Percentiles rank a stretch among this genome's conserved stretches.
These are phyloP conservation scores for Nematodospora valgi DNA, from an alignment of 805 yeast species.

Conservation along the genomic window DNA sequence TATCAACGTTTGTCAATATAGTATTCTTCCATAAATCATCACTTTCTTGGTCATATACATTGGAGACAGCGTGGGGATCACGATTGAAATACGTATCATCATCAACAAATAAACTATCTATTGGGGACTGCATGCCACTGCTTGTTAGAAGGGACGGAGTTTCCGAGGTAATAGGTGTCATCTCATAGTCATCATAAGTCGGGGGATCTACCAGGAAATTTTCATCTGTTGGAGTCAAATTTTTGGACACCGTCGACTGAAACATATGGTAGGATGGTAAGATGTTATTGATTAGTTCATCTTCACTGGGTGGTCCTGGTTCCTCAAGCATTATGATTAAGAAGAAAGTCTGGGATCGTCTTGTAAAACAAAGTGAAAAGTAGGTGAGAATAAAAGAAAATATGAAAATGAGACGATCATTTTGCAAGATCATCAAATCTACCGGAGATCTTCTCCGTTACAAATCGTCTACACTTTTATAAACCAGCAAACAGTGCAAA, in stretches of 20 bases:
- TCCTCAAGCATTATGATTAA: too few species aligned
- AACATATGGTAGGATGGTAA: conserved; percentile 45
- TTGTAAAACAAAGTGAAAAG: too few species aligned
- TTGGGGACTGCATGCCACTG: conserved; percentile 13
- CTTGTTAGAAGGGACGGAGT: conserved; percentile 9
- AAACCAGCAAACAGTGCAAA: too few species aligned
- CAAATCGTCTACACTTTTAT: too few species aligned
- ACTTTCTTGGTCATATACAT: conserved; percentile 18
- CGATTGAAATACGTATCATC: conserved; percentile 4
- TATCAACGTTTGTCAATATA: conserved; percentile 40
- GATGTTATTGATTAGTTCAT: conserved; percentile 27
- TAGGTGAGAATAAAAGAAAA: too few species aligned
- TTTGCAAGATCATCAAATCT: too few species aligned
- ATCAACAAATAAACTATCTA: conserved; percentile 11
- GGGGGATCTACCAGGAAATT: conserved; percentile 41
- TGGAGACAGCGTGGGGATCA: conserved; percentile 6
- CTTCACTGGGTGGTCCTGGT: conserved; percentile 14
- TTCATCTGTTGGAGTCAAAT: conserved; percentile 34
- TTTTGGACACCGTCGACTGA: conserved; percentile 38
- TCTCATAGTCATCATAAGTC: conserved; percentile 20
- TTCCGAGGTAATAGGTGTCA: conserved; percentile 19
- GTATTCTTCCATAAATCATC: conserved; percentile 39
- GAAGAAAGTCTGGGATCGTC: too few species aligned
- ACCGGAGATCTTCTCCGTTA: too few species aligned
- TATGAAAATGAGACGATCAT: too few species aligned